Conservation (phyloP, 1,284 basidiomycete species). For the Boletus austroedulis region DNA sequence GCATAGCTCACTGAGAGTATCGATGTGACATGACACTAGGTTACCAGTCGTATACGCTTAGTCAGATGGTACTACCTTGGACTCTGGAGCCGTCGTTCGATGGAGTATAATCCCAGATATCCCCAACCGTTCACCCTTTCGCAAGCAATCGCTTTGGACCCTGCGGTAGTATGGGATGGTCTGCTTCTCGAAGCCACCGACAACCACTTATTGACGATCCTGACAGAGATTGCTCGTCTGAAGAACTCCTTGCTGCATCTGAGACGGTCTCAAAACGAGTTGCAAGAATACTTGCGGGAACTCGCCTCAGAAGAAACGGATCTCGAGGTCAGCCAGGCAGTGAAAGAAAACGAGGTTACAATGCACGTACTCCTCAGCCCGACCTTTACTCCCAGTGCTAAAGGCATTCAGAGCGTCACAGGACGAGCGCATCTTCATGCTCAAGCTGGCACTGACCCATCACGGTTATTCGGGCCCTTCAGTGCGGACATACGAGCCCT, state of each 20-base stretch:
- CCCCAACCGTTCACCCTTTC: slow-evolving; percentile 72
- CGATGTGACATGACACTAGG: too few relatives aligned
- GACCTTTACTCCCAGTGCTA: slow-evolving; percentile 11
- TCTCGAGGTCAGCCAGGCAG: slow-evolving; percentile 46
- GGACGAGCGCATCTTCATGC: slow-evolving; percentile 64
- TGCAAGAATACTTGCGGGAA: slow-evolving; percentile 46
- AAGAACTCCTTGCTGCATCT: slow-evolving; percentile 70
- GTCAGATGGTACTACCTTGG: slow-evolving; percentile 11
- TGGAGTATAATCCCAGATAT: slow-evolving; percentile 68
- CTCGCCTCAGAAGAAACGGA: slow-evolving; percentile 37
- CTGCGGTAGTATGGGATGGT: slow-evolving; percentile 71
- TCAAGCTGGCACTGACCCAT: slow-evolving; percentile 58
- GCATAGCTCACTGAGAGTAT: slow-evolving; percentile 17
- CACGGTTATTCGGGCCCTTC: slow-evolving; percentile 52
- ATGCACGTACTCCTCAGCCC: slow-evolving; percentile 37
- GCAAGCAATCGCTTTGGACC: slow-evolving; percentile 65
- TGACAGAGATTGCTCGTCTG: slow-evolving; percentile 69
- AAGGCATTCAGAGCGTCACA: slow-evolving; percentile 57
- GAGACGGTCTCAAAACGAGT: slow-evolving; percentile 57
- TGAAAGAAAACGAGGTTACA: slow-evolving; percentile 52
- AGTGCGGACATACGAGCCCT: slow-evolving; percentile 7
- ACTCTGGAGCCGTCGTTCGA: neutral
- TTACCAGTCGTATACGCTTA: slow-evolving; percentile 21
- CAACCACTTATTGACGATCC: neutral
- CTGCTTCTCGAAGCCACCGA: neutral